Base-by-base conservation (phyloP, 768 basidiomycete genomes). In the Pisolithus tinctorius region DNA sequence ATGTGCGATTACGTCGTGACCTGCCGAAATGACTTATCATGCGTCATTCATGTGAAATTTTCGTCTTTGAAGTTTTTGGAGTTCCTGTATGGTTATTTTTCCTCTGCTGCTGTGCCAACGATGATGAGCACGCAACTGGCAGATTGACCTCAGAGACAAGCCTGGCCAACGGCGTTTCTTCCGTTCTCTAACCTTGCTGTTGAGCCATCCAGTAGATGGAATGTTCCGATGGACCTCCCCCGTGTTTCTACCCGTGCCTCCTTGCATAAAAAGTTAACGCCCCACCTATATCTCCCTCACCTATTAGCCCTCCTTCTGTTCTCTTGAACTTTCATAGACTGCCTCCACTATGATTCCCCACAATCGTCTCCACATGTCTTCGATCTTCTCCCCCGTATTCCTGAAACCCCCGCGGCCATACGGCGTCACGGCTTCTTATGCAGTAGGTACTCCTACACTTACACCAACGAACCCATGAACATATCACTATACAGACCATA, bases 371-470 rank as follows among this genome's bases (percentile, higher is more conserved):
- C 14, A 30, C 27, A 43, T 60, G 29, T 63, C 74, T 40, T 60
- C 69, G 44, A 59, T 59, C 8, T 50, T 72, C n/a, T 58, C 69
- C 36, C 9, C 27, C 6, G 45, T 54, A 20, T 63, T 71, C 46
- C 58, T 71, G 55, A 62, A 64, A 39, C 52, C 70, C 16, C 69
- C 60, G 48, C 73, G 72, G 43, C 63, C 67, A 20, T 71, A 71
- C 30, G 67, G 75, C 1, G 74, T 71, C 61, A 77, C 67, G 45
- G 79, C 82, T 4, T 78, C 73, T 54, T 81, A 80, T 59, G 78
- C 83, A 11, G 82, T 85, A 52, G 34, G 78, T 72, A 23, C 37
- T 14, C 9, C 14, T 14, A 31, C 48, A 47, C 17, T 26, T 16
- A 16, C 45, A 27, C 34, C 9, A 16, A 1, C 31, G 13, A 14